Conservation (phyloP, 495 filamentous ascomycete species). For the Hyaloscypha bicolor region DNA sequence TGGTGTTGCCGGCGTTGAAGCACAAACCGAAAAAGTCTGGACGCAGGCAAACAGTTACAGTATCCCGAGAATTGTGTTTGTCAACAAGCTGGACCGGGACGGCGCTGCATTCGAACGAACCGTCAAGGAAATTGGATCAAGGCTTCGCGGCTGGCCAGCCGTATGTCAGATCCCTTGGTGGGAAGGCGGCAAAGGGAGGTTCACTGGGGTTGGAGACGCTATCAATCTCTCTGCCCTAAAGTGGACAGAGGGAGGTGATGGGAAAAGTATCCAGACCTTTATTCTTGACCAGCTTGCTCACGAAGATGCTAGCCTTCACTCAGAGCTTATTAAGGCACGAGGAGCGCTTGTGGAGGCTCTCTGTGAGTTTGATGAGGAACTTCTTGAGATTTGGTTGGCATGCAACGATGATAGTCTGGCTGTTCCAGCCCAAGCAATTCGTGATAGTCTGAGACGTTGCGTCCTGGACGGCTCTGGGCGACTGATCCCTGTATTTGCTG, state of each 20-base stretch:
- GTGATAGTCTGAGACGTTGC: slow-evolving; percentile 71
- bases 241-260: slow-evolving; percentile 66
- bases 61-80: slow-evolving; percentile 85
- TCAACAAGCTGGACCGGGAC: slow-evolving; percentile 96
- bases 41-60: slow-evolving; percentile 79
- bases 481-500: slow-evolving; percentile 88
- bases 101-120: slow-evolving; percentile 89
- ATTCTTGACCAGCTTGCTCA: slow-evolving; percentile 52
- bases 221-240: slow-evolving; percentile 55
- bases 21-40: slow-evolving; percentile 98
- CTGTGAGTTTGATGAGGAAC: slow-evolving; percentile 81
- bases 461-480: slow-evolving; percentile 60
- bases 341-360: slow-evolving; percentile 77
- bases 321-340: slow-evolving; percentile 77
- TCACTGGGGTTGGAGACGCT: slow-evolving; percentile 83
- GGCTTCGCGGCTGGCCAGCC: slow-evolving; percentile 81
- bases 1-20: slow-evolving; percentile 95
- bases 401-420: slow-evolving; percentile 69
- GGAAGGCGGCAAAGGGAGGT: slow-evolving; percentile 67
- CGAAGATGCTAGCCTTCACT: slow-evolving; percentile 48
- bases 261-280: slow-evolving; percentile 58
- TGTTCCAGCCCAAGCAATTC: slow-evolving; percentile 66
- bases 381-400: slow-evolving; percentile 84
- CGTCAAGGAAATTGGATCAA: slow-evolving; percentile 78
- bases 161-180: slow-evolving; percentile 97